Base-by-base conservation (phyloP, 345 rosid species). In the Syzygium grande region DNA sequence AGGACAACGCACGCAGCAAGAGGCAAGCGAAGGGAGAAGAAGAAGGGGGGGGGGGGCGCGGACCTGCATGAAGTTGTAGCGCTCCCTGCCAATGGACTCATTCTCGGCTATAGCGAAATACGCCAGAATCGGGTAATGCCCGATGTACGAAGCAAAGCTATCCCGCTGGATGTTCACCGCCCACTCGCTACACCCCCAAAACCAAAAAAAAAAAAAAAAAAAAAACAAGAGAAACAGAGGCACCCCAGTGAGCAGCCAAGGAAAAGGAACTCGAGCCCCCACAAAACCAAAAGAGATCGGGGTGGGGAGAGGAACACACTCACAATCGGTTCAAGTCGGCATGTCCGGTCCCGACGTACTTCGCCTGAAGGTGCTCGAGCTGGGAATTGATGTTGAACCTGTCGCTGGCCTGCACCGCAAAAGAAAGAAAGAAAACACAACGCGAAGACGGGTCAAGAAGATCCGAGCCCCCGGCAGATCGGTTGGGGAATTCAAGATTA, bases 361-460 rank as follows among this genome's bases (percentile, higher is more conserved):
- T 98, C 86, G 99, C 98, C 90, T 96, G 98, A 86, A 96, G 99
- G 92, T 96, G 99, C 90, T 98, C 99, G 58, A 98, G 98, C 94
- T 96, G 99, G 87, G 99, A 98, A 86, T 96, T 98, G 85, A 98
- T 98, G 93, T 98, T 98, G 90, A 98, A 98, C 94, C 98, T 94
- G 93, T 98, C 99, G 88, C 99, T 98, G 61, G 98, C 98, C 99
- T 98, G 94, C 94, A 90, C 21, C 46, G 7, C 7, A 43, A 43
- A 43, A 1, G 34, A 10, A n/a, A 4, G 0, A 54, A 56, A 5
- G 46, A 43, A 5, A 43, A 43, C 7, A 43, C 46, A 84, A 11
- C 15, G 19, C 55, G 25, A 52, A 85, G 51, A 38, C 17, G 52
- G 14, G 51, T 21, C 84, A 16, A 79, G 55, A 17, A 52, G 16